Base-by-base conservation (phyloP, 2,329 filamentous ascomycete genomes). In the Xylaria sp. region DNA sequence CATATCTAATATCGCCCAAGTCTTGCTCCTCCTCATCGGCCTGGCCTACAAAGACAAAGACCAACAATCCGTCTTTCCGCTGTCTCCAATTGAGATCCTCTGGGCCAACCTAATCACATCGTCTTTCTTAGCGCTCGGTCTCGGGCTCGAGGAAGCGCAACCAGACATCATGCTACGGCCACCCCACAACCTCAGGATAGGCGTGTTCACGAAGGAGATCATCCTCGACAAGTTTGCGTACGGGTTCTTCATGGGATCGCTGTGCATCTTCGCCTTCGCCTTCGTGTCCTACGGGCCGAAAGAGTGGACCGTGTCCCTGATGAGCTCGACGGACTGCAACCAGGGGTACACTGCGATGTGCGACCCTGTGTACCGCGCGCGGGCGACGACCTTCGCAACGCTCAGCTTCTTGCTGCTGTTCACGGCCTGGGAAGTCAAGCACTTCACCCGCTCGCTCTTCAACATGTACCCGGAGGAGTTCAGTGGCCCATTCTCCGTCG, bases 51-150 rank as follows among this genome's bases (percentile, higher is more conserved):
- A 90, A 78, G 91, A 93, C 74, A 72, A 71, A 0, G 77, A 83
- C 1, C 81, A 82, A 13, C 80, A 88, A 17, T 90, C 90, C 0
- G 88, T 93, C 15, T 93, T 92, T 75, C 91, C 90, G 0, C 83
- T 93, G 15, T 89, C 89, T 0, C 90, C 91, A 0, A 85, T 93
- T 4, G 90, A 93, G 76, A 92, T 93, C 74, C 85, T 93, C 38
- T 93, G 91, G 91, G 89, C 91, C 70, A 93, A 93, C 77, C 88
- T 93, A 75, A 86, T 93, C 62, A 93, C 91, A 1, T 92, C 89
- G 1, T 91, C 88, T 6, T 87, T 92, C 73, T 85, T 92, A 0
- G 91, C 91, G 49, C 88, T 93, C 73, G 91, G 91, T 62, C 84
- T 93, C 0, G 91, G 91, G 6, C 87, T 93, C 68, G 91, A 93